Evolutionary conservation across 2,329 filamentous ascomycete species (phyloP), one percentile per base, ranked within the genome.

Genomic region (Penicillium thymicola): DNA sequence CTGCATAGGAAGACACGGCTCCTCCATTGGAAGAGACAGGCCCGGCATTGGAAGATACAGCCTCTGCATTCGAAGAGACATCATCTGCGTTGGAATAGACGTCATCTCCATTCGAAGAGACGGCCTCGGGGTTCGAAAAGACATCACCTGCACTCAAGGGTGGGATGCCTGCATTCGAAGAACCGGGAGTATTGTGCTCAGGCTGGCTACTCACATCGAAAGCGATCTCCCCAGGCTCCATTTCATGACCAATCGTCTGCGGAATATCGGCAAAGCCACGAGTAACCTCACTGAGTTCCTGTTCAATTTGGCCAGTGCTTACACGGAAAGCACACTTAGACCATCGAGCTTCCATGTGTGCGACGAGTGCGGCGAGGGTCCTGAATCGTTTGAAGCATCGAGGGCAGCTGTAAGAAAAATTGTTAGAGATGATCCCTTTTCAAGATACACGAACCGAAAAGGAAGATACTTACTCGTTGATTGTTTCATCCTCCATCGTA

Each of bases 311-410:
- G 3, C 53, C 43, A 21, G 61, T 65, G 3, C 16, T 43, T 1
- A 69, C 59, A 30, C 64, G 68, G 37, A 77, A 67, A 8, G 64
- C 61, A 63, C 76, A 78, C 21, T 69, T 69, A 27, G 62, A 65
- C 13, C 62, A 73, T 2, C 65, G 62, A 2, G 70, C 70, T 59
- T 79, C 76, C 54, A 70, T 71, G 54, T 79, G 77, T 0, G 72
- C 70, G n/a, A 77, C 65, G 4, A 78, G 65, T 0, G 74, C 75
- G 0, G 72, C 58, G 0, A 67, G 70, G 11, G 67, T 70, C 27
- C 71, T 71, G 67, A 78, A 79, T 27, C 61, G 45, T 37, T 71
- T 74, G 46, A 70, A 60, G 43, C 77, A 79, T 16, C 65, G 63
- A 6, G 75, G 72, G 54, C 77, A 79, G 37, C 72, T 73, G 46